Base-by-base conservation (phyloP, 192 early-diverging fungal species). In the Gigaspora rosea region DNA sequence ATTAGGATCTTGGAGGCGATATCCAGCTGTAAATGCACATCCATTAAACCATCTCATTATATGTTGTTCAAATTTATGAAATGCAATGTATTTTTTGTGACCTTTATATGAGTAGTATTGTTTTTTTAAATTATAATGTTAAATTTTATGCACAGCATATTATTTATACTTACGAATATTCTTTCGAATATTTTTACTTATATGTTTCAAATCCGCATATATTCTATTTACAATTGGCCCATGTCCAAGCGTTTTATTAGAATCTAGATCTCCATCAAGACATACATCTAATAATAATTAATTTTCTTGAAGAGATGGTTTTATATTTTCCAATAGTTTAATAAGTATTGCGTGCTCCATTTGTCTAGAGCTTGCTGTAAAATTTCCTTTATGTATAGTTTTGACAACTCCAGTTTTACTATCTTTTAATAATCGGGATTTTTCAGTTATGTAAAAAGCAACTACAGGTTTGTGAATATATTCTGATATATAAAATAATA, bases 201-300 rank as follows among this genome's bases (percentile, higher is more conserved):
- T 46, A 68, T 68, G 46, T 49, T 68, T 68, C 22, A 68, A 47
- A 68, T 68, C 48, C 13, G 65, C 48, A 68, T 20, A 68, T 68
- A 68, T 48, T 47, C 47, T 16, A 46, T 32, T 68, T 12, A 68
- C 46, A 20, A 46, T 48, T 15, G 48, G 41, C n/a, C 13, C 27
- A 27, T 62, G 16, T 3, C 10, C 27, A 1, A 62, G 27, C 0
- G 59, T 62, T 62, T 62, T 62, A 62, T 62, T 62, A 32, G 22
- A 62, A 32, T 62, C 27, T 62, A 62, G 2, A 11, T 62, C 20
- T 32, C 22, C 22, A 2, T 62, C 20, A 32, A 62, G 10, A 62
- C 59, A 62, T 22, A 62, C 27, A 27, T 62, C 59, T 11, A 62
- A 32, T 10, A 62, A 32, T 27, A 62, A 10, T n/a, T 62, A 16